phyloP scores from a whole-genome alignment of 768 basidiomycete species.

The Dioszegia hungarica region DNA sequence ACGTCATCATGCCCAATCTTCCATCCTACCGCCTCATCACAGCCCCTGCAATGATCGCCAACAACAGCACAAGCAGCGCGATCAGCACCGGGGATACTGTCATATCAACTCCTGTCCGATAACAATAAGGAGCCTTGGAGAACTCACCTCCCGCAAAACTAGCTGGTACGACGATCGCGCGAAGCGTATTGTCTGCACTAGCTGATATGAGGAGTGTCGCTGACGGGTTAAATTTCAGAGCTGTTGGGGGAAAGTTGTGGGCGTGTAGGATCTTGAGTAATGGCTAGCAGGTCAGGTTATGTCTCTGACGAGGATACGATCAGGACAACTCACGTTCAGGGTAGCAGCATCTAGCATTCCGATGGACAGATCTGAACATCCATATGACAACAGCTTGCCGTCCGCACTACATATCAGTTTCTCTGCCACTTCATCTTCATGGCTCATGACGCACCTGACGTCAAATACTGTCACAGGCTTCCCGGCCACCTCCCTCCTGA shows the following conservation, averaged over 20 bases:
- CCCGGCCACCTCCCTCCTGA: conserved; percentile 67
- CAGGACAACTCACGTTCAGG: conserved; percentile 59
- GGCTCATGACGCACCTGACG: conserved; percentile 60
- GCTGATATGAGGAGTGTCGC: conserved; percentile 78
- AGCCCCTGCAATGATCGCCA: conserved; percentile 2
- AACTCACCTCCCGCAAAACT: conserved; percentile 46
- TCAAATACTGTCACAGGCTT: conserved; percentile 82
- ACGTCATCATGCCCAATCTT: no score
- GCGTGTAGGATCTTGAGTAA: conserved; percentile 81
- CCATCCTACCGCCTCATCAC: background rate
- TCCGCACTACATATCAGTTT: conserved; percentile 58
- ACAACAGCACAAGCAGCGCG: conserved; percentile 18
- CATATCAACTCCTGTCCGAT: background rate
- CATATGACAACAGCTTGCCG: conserved; percentile 77
- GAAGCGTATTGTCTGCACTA: conserved; percentile 81
- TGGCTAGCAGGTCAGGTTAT: conserved; percentile 62
- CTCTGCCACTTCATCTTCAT: no score
- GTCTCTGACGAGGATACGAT: background rate
- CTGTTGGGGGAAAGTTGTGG: conserved; percentile 90
- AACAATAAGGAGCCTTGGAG: background rate
- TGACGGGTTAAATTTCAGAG: conserved; percentile 78
- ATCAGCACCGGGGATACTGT: conserved; percentile 11
- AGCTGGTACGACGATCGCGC: conserved; percentile 68
- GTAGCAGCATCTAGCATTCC: conserved; percentile 75
- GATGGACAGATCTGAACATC: conserved; percentile 78